phyloP scores from a whole-genome alignment of 225 moss, liverwort and hornwort species.

The Marchantia polymorpha region DNA sequence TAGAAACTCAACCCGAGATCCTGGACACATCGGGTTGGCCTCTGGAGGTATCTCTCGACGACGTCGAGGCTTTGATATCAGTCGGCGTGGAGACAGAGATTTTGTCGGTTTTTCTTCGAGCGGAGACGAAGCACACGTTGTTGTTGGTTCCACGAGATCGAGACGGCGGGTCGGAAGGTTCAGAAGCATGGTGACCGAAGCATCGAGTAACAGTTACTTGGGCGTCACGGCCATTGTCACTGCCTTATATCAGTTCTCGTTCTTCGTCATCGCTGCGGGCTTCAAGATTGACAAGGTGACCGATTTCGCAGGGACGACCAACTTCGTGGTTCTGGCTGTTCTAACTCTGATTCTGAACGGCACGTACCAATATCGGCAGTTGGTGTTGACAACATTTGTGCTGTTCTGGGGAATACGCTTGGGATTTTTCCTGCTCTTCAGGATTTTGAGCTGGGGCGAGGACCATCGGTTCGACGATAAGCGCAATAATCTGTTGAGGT shows the following conservation, averaged over 20 bases:
- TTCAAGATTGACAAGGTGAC: conserved; percentile 88
- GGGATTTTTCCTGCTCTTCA: conserved; percentile 44
- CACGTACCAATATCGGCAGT: conserved; percentile 55
- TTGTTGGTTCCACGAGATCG: neutral
- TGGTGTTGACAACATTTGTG: conserved; percentile 38
- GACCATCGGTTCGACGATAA: conserved; percentile 90
- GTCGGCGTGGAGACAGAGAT: neutral
- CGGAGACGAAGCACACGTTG: neutral
- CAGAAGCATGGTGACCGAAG: conserved; percentile 39
- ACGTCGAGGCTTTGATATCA: too few species aligned
- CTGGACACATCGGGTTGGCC: neutral
- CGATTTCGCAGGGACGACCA: conserved; percentile 81
- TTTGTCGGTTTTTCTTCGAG: neutral
- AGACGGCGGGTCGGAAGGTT: neutral
- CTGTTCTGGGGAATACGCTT: conserved; percentile 42
- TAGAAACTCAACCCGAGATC: neutral
- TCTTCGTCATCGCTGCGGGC: conserved; percentile 71
- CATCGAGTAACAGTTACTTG: conserved; percentile 58
- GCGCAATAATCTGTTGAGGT: conserved; percentile 55
- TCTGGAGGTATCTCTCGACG: neutral
- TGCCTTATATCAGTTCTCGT: conserved; percentile 62
- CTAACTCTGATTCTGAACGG: conserved; percentile 66
- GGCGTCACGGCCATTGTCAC: conserved; percentile 70
- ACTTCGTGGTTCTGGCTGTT: conserved; percentile 80
- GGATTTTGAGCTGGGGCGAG: conserved; percentile 88